A percentile compares a stretch with the other conserved stretches of the same genome.
Conservation (phyloP, 495 filamentous ascomycete genomes). For the Neurospora sp. region DNA sequence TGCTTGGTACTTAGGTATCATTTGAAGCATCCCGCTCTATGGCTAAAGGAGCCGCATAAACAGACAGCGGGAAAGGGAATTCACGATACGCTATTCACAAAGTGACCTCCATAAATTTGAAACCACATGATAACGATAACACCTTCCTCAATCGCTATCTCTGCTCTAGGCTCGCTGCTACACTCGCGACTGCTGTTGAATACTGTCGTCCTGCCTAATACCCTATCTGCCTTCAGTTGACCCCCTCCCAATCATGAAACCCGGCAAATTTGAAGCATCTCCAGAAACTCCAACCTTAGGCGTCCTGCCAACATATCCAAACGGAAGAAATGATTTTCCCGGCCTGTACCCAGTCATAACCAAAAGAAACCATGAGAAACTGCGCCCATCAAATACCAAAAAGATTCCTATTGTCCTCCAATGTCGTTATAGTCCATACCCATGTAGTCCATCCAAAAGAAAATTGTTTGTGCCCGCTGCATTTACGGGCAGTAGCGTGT, state of each 20-base stretch:
- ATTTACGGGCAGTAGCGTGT: conserved; percentile 4
- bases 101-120: neutral
- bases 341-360: neutral
- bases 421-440: neutral
- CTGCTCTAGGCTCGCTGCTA: neutral
- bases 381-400: neutral
- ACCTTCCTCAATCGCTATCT: neutral
- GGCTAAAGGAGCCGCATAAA: neutral
- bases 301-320: neutral
- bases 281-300: neutral
- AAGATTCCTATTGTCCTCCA: neutral
- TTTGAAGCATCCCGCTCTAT: neutral
- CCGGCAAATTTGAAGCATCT: neutral
- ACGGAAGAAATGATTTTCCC: neutral
- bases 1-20: neutral
- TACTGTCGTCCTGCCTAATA: neutral
- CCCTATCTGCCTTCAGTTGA: neutral
- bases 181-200: neutral
- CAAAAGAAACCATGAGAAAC: neutral
- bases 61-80: neutral
- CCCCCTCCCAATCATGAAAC: neutral
- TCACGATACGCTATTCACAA: neutral
- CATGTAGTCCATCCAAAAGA: conserved; percentile 9
- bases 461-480: conserved; percentile 10
- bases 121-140: neutral